phyloP scores from a whole-genome alignment of 2,329 filamentous ascomycete species.

The Shiraia sp. region DNA sequence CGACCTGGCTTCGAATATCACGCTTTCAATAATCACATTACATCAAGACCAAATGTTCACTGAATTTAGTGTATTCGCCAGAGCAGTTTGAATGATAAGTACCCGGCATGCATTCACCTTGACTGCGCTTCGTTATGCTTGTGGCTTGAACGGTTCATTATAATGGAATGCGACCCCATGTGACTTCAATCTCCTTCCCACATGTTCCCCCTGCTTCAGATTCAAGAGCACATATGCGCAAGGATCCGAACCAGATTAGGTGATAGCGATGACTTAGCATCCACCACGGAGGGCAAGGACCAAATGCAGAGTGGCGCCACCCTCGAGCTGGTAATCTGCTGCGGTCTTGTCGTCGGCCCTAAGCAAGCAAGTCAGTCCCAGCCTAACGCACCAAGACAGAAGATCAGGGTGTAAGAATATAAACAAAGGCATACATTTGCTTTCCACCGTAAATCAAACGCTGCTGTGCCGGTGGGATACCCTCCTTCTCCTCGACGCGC shows the following conservation, averaged over 20 bases:
- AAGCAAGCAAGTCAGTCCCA: slow-evolving; percentile 1
- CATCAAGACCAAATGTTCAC: too few relatives aligned
- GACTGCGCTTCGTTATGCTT: too few relatives aligned
- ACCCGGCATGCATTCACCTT: too few relatives aligned
- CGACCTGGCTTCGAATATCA: too few relatives aligned
- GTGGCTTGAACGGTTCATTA: not conserved
- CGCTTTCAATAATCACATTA: too few relatives aligned
- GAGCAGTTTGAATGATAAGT: too few relatives aligned
- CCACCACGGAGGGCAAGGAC: slow-evolving; percentile 93
- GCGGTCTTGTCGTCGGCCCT: slow-evolving; percentile 97
- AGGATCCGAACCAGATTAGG: too few relatives aligned
- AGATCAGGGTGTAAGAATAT: not conserved
- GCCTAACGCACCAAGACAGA: not conserved
- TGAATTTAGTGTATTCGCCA: too few relatives aligned
- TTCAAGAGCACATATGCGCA: too few relatives aligned
- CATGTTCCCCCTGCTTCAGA: too few relatives aligned
- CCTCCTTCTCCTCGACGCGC: slow-evolving; percentile 98
- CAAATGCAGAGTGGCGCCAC: slow-evolving; percentile 90
- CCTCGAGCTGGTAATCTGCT: slow-evolving; percentile 84
- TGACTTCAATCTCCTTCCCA: not conserved
- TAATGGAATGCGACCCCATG: too few relatives aligned
- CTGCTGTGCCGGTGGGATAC: slow-evolving; percentile 95
- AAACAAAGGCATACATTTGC: slow-evolving; percentile 72
- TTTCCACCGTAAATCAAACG: slow-evolving; percentile 95
- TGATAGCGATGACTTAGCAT: slow-evolving; percentile 9